These are phyloP conservation scores for Hylodesmum podocarpum DNA, from an alignment of 306 rosid genomes.

Conservation along the genomic window DNA sequence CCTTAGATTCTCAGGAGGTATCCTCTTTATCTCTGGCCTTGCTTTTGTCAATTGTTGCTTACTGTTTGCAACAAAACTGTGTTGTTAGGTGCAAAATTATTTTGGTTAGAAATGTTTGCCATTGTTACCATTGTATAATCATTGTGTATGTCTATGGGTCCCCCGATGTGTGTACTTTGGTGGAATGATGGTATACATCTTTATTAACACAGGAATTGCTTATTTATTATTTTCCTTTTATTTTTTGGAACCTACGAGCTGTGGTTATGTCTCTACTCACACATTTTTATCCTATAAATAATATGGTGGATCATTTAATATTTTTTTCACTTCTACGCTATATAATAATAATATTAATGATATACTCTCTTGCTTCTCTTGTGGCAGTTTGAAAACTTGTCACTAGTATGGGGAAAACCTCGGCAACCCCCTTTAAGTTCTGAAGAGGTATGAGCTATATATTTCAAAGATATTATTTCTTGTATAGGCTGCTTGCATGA, in stretches of 20 bases:
- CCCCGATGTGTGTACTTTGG: not conserved
- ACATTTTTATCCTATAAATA: not conserved
- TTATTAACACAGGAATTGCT: not conserved
- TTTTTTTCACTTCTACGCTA: conserved; percentile 18
- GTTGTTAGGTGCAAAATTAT: not conserved
- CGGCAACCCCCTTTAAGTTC: conserved; percentile 77
- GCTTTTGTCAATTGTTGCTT: conserved; percentile 7
- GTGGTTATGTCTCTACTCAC: not conserved
- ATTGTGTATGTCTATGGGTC: not conserved
- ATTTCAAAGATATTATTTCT: conserved; percentile 17
- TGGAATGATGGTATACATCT: not conserved
- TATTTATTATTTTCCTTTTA: not conserved
- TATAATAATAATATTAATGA: not conserved
- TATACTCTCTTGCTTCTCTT: conserved; percentile 21
- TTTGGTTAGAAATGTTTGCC: conserved; percentile 7
- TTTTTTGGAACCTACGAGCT: not conserved
- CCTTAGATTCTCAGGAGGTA: conserved; percentile 80
- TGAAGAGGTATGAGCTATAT: conserved; percentile 66
- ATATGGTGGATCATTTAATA: no score
- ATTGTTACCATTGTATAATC: not conserved
- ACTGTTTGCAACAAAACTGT: not conserved
- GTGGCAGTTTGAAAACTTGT: conserved; percentile 68
- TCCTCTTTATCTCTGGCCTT: conserved; percentile 9
- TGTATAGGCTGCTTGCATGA: not conserved
- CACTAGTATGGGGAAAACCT: conserved; percentile 91